Conservation (phyloP, 306 rosid species). For the Castanea sativa region DNA sequence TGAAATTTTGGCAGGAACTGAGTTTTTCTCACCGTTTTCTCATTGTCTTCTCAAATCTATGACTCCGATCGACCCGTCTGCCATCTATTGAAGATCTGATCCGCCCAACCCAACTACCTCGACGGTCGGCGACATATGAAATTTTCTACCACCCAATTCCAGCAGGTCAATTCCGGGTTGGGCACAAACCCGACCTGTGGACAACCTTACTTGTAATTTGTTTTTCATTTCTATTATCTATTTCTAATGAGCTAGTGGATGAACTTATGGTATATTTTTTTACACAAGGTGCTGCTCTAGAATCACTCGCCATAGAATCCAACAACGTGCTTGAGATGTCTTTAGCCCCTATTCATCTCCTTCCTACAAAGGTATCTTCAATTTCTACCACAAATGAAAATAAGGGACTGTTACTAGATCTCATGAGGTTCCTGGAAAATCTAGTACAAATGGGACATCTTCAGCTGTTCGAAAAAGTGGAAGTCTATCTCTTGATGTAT, state of each 20-base stretch:
- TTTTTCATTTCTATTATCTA: not conserved
- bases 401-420: slow-evolving; percentile 97
- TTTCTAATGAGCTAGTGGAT: slow-evolving; percentile 15
- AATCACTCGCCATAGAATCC: slow-evolving; percentile 48
- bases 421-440: slow-evolving; percentile 99
- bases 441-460: slow-evolving; percentile 99
- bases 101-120: rapidly evolving
- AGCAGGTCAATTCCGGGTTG: too few species aligned
- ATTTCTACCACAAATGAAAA: slow-evolving; percentile 99
- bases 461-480: slow-evolving; percentile 88
- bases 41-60: too few species aligned
- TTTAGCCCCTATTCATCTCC: slow-evolving; percentile 48
- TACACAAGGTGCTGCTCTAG: slow-evolving; percentile 53
- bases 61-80: too few species aligned
- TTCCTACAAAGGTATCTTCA: slow-evolving; percentile 84
- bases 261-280: slow-evolving; percentile 21
- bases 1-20: too few species aligned
- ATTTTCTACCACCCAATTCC: too few species aligned
- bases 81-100: too few species aligned
- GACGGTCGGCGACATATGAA: rapidly evolving
- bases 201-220: not conserved
- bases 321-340: slow-evolving; percentile 58
- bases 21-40: too few species aligned
- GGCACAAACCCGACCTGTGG: too few species aligned
- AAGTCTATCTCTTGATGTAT: slow-evolving; percentile 70